Base-by-base conservation (phyloP, 176 grass and related monocot genomes). In the Oryza australiensis region DNA sequence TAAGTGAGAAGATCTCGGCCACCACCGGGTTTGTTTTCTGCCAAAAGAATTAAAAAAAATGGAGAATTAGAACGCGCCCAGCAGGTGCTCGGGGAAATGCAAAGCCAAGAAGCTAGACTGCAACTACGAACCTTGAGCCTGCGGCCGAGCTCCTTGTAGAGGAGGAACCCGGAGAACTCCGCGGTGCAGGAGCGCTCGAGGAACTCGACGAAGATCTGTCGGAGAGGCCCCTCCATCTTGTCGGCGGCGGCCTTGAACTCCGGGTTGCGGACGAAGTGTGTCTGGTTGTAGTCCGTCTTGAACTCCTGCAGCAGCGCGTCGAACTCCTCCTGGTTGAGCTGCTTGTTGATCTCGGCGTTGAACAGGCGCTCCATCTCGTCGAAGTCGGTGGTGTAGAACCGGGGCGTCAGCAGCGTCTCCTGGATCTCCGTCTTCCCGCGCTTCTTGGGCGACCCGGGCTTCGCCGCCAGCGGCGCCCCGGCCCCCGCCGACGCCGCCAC, bases 271-370 rank as follows among this genome's bases (percentile, higher is more conserved):
- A 99, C 89, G 78, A 99, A 99, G 77, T 99, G 96, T 1, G 96
- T 99, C 93, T 99, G 93, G 85, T 99, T 99, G 87, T 99, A 95
- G 86, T 99, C 96, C 28, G 96, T 99, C 88, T 99, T 99, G 89
- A 99, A 99, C 89, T 98, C 95, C 74, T 93, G 86, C 69, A 91
- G 88, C 88, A 98, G 88, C 81, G 92, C 92, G 81, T 91, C 92
- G 74, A 98, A 98, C 84, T 95, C 93, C 9, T 73, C 73, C 88
- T 99, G 82, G 83, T 99, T 99, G 75, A 99, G 89, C 82, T 95
- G 92, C 88, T 88, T 90, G 89, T 95, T 99, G 49, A 95, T 95
- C 91, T 99, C 93, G 1, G 85, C 80, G 80, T 95, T 95, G 91
- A 99, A 99, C 27, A 95, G 87, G n/a, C 55, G 79, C 89, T 99